Percentiles rank a stretch among this genome's conserved stretches.
phyloP scores from a whole-genome alignment of 345 rosid genomes.

The Mangifera indica region DNA sequence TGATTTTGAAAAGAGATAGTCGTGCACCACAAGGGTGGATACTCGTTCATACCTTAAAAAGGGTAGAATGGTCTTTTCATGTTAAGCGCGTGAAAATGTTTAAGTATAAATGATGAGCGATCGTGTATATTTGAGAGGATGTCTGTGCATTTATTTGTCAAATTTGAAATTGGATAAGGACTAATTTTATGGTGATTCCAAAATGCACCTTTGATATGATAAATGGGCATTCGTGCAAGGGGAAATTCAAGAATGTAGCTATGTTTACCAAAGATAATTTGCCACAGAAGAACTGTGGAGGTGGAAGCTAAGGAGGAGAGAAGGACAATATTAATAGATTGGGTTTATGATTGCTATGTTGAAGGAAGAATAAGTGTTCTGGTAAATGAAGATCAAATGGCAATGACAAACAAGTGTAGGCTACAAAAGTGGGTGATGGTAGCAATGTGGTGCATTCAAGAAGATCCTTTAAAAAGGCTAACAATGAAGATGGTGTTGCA shows the following conservation, averaged over 20 bases:
- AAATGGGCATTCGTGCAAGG: too few relatives aligned
- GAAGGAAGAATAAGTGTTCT: constrained; percentile 16
- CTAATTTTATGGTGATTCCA: too few relatives aligned
- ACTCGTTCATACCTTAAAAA: too few relatives aligned
- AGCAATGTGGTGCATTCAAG: constrained; percentile 32
- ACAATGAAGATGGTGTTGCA: constrained; percentile 23
- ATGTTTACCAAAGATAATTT: constrained; percentile 26
- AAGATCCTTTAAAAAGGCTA: constrained; percentile 30
- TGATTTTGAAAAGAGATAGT: too few relatives aligned
- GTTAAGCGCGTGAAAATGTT: too few relatives aligned
- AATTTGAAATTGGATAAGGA: too few relatives aligned
- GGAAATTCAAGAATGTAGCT: constrained; percentile 17
- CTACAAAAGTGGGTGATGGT: constrained; percentile 16
- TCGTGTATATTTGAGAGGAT: too few relatives aligned
- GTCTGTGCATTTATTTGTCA: too few relatives aligned
- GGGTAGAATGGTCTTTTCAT: too few relatives aligned
- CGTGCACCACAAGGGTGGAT: too few relatives aligned
- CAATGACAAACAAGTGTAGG: constrained; percentile 14
- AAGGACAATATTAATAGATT: constrained; percentile 12
- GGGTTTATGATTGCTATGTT: constrained; percentile 25
- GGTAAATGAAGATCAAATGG: constrained; percentile 11
- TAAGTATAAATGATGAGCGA: too few relatives aligned
- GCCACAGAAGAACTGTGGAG: constrained; percentile 22
- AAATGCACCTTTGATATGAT: too few relatives aligned
- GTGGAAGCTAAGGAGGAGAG: background rate